A percentile compares a stretch with the other conserved stretches of the same genome.
Conservation (phyloP, 305 asterid species). For the Nicotiana rustica region DNA sequence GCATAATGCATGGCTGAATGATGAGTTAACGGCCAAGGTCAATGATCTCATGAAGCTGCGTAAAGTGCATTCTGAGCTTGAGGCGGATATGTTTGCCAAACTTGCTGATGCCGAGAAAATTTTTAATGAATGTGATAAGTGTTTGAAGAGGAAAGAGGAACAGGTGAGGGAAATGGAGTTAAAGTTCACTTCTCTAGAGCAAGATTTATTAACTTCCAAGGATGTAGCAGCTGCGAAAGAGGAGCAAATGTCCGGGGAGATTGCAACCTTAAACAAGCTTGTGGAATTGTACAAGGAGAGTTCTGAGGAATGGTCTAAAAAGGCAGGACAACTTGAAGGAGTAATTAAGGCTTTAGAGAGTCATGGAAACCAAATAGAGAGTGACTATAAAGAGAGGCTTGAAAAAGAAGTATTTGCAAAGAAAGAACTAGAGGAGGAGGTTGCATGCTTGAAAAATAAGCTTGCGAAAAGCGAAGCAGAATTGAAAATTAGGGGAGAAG, state of each 20-base stretch:
- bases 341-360: slow-evolving; percentile 95
- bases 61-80: slow-evolving; percentile 71
- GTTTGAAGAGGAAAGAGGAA: slow-evolving; percentile 69
- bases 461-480: slow-evolving; percentile 60
- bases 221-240: slow-evolving; percentile 76
- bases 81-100: slow-evolving; percentile 82
- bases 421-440: slow-evolving; percentile 76
- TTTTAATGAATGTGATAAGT: slow-evolving; percentile 60
- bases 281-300: slow-evolving; percentile 90
- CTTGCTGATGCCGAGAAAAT: slow-evolving; percentile 77
- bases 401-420: slow-evolving; percentile 72
- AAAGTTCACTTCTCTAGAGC: slow-evolving; percentile 70
- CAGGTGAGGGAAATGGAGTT: slow-evolving; percentile 80
- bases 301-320: slow-evolving; percentile 95
- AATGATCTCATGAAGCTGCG: slow-evolving; percentile 72
- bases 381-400: slow-evolving; percentile 77
- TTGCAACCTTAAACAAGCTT: slow-evolving; percentile 84
- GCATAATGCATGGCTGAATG: slow-evolving; percentile 95
- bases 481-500: slow-evolving; percentile 67
- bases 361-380: slow-evolving; percentile 77
- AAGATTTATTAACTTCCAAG: slow-evolving; percentile 77
- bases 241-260: slow-evolving; percentile 73
- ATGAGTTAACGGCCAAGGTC: slow-evolving; percentile 74
- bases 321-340: slow-evolving; percentile 97
- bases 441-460: slow-evolving; percentile 64